Conservation (phyloP, 2,329 filamentous ascomycete genomes). For the Monilinia polystroma region DNA sequence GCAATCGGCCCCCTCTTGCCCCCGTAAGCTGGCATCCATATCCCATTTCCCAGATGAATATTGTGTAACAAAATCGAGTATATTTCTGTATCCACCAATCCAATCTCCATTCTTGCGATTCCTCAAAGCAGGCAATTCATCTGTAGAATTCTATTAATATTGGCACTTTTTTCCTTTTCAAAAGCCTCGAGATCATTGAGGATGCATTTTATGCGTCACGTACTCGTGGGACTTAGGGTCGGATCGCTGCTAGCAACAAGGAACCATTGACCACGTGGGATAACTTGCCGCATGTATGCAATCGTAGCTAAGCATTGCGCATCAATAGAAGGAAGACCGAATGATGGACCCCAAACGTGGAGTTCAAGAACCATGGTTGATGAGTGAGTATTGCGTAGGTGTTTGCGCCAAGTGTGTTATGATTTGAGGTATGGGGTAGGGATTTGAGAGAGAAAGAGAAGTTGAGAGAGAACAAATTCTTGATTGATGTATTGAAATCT, state of each 20-base stretch:
- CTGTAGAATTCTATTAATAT: slow-evolving; percentile 40
- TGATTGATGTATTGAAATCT: slow-evolving; percentile 5
- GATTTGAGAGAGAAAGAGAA: not conserved
- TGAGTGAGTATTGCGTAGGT: not conserved
- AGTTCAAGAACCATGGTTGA: slow-evolving; percentile 60
- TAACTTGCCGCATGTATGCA: slow-evolving; percentile 67
- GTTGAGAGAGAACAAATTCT: too few relatives aligned
- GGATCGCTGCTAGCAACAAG: slow-evolving; percentile 73
- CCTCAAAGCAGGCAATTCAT: slow-evolving; percentile 56
- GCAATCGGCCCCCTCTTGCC: slow-evolving; percentile 48
- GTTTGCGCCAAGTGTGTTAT: not conserved
- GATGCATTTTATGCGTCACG: slow-evolving; percentile 40
- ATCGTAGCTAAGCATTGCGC: slow-evolving; percentile 84
- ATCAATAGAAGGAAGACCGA: slow-evolving; percentile 86
- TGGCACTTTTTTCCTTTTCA: not conserved
- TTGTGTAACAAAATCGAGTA: slow-evolving; percentile 49
- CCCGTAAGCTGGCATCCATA: slow-evolving; percentile 46
- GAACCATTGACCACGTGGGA: slow-evolving; percentile 62
- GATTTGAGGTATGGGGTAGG: not conserved
- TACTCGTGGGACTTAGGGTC: slow-evolving; percentile 68
- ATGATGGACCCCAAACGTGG: slow-evolving; percentile 87
- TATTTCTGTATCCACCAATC: slow-evolving; percentile 54
- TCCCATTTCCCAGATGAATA: slow-evolving; percentile 49
- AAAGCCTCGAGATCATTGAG: not conserved
- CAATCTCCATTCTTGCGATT: slow-evolving; percentile 49